phyloP scores from a whole-genome alignment of 306 rosid genomes.

The Parietaria judaica region DNA sequence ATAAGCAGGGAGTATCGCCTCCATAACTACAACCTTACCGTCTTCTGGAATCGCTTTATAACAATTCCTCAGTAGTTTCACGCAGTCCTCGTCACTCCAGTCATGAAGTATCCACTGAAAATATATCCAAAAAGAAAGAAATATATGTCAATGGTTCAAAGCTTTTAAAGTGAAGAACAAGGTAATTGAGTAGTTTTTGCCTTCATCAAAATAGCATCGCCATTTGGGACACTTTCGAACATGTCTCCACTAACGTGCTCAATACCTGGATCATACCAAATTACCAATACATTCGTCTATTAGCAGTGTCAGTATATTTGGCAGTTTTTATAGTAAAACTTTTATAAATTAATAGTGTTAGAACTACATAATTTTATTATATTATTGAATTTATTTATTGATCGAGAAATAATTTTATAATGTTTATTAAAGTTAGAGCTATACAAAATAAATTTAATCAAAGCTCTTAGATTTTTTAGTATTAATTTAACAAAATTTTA shows the following conservation, averaged over 20 bases:
- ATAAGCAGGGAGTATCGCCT: conserved; percentile 10
- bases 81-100: conserved; percentile 29
- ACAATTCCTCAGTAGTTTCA: conserved; percentile 25
- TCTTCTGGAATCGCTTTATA: conserved; percentile 10
- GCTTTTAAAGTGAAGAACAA: not conserved
- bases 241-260: conserved; percentile 29
- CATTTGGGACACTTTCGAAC: conserved; percentile 21
- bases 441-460: too few species aligned
- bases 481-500: too few species aligned
- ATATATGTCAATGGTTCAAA: not conserved
- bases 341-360: too few species aligned
- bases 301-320: too few species aligned
- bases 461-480: too few species aligned
- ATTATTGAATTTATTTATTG: too few species aligned
- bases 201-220: conserved; percentile 26
- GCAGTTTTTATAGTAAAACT: too few species aligned
- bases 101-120: conserved; percentile 9
- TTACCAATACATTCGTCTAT: not conserved
- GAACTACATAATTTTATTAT: too few species aligned
- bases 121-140: not conserved
- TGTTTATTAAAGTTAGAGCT: too few species aligned
- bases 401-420: too few species aligned
- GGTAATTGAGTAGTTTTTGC: not conserved
- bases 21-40: conserved; percentile 22
- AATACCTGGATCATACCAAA: conserved; percentile 16